A percentile compares a stretch with the other conserved stretches of the same genome.
phyloP scores from a whole-genome alignment of 768 basidiomycete species.

The Amanita rimosa region DNA sequence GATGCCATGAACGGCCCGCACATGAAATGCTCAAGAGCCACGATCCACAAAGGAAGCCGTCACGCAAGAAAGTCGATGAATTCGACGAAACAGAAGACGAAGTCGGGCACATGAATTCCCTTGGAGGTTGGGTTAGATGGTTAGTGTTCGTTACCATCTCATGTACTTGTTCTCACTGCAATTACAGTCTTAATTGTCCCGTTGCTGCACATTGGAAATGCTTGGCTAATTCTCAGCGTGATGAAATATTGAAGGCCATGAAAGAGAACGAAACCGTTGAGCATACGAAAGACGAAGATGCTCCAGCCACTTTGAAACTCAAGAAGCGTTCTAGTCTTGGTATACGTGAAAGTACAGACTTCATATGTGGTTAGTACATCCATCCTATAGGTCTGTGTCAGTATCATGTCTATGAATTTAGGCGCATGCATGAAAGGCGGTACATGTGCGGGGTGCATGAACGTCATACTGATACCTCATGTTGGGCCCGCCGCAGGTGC shows the following conservation, averaged over 20 bases:
- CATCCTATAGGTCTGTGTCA: not conserved
- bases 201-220: conserved; percentile 72
- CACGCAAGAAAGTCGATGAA: conserved; percentile 36
- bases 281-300: conserved; percentile 14
- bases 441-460: conserved; percentile 66
- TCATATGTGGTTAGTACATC: conserved; percentile 44
- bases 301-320: conserved; percentile 18
- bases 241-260: conserved; percentile 63
- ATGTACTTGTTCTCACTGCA: conserved; percentile 12
- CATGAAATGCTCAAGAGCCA: conserved; percentile 33
- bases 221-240: conserved; percentile 49
- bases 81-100: conserved; percentile 47
- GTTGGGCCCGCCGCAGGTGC: conserved; percentile 6
- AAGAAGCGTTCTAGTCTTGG: conserved; percentile 35
- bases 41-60: conserved; percentile 25
- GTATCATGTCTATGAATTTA: conserved; percentile 10
- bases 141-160: conserved; percentile 19
- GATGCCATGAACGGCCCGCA: conserved; percentile 50
- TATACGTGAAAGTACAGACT: conserved; percentile 58
- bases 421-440: conserved; percentile 63
- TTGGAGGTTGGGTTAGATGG: conserved; percentile 86
- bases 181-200: conserved; percentile 60
- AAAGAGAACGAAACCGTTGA: conserved; percentile 39
- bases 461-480: conserved; percentile 41
- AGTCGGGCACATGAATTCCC: conserved; percentile 29